These are phyloP conservation scores for Chrysosporium queenslandicum DNA, from an alignment of 2,329 filamentous ascomycete genomes.

Conservation along the genomic window DNA sequence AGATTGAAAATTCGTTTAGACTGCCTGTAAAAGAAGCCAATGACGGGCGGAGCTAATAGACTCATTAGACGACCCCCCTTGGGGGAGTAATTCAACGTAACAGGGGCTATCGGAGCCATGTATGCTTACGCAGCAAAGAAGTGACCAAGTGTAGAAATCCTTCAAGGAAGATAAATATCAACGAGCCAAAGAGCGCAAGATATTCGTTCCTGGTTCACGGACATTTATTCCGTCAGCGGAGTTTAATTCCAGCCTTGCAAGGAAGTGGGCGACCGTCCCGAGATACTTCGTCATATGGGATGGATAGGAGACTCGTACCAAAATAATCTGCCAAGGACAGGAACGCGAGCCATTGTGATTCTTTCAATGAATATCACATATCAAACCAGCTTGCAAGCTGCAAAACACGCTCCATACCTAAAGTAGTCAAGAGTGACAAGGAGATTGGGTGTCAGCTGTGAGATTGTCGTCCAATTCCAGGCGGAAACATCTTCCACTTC, in stretches of 20 bases:
- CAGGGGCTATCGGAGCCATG: not conserved
- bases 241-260: not conserved
- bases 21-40: constrained; percentile 69
- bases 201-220: constrained; percentile 60
- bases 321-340: constrained; percentile 53
- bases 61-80: not conserved
- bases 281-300: not conserved
- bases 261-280: not conserved
- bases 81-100: not conserved
- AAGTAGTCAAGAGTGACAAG: too few species aligned
- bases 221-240: not conserved
- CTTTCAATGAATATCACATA: not conserved
- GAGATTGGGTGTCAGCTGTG: too few species aligned
- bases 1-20: constrained; percentile 76
- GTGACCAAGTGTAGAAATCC: constrained; percentile 75
- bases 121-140: constrained; percentile 64
- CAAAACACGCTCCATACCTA: not conserved
- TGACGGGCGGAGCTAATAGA: constrained; percentile 59
- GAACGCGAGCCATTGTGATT: constrained; percentile 44
- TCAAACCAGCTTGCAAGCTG: not conserved
- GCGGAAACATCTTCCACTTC: too few species aligned
- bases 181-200: constrained; percentile 71
- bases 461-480: too few species aligned
- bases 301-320: constrained; percentile 30
- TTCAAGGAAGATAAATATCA: constrained; percentile 73